Conservation (phyloP, 768 basidiomycete genomes). For the Podaxis sp. region DNA sequence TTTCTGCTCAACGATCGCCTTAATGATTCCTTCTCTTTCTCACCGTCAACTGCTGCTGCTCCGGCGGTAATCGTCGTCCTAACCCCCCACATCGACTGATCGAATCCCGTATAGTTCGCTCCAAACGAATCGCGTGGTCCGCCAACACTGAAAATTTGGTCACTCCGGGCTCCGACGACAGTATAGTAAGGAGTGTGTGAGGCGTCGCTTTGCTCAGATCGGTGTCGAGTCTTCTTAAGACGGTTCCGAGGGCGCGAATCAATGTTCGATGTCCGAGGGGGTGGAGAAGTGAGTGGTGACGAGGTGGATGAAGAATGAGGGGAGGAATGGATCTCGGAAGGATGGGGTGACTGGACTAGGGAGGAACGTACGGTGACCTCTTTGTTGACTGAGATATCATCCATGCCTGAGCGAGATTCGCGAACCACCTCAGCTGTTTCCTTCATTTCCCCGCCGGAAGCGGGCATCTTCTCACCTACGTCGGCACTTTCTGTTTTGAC, state of each 20-base stretch:
- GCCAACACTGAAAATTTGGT: constrained; percentile 1
- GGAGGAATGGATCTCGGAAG: neutral
- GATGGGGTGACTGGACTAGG: neutral
- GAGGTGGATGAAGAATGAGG: neutral
- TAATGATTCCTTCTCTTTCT: neutral
- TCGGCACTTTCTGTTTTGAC: neutral
- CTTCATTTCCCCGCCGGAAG: neutral
- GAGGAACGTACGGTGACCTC: neutral
- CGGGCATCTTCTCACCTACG: neutral
- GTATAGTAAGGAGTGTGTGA: constrained; percentile 8
- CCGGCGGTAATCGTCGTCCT: constrained; percentile 2
- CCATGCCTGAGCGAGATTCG: neutral
- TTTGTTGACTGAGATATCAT: neutral
- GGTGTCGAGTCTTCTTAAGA: neutral
- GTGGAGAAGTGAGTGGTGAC: constrained; percentile 3
- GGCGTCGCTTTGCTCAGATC: neutral
- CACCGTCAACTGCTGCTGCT: neutral
- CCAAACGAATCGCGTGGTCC: constrained; percentile 8
- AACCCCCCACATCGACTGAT: neutral
- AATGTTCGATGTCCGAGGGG: neutral
- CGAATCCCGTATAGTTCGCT: neutral
- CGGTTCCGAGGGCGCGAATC: neutral
- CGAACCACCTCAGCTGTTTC: neutral
- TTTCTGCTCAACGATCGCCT: constrained; percentile 8
- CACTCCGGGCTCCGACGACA: constrained; percentile 6